Percentiles rank a stretch among this genome's conserved stretches.
phyloP scores from a whole-genome alignment of 306 rosid genomes.

The Prunus davidiana region DNA sequence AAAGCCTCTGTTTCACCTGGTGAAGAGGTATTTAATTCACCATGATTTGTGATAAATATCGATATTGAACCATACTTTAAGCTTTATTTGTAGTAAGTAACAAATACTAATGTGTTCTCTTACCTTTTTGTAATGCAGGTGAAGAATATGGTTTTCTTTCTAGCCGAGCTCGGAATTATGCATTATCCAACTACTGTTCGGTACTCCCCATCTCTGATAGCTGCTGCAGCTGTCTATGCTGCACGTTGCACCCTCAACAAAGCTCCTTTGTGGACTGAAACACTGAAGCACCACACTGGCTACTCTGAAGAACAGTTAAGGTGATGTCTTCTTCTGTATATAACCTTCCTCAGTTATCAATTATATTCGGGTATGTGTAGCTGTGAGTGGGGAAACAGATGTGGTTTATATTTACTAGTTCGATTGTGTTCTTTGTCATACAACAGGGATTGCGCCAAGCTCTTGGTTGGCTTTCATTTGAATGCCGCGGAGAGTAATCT shows the following conservation, averaged over 20 bases:
- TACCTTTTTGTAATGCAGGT: conserved; percentile 36
- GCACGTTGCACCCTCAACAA: conserved; percentile 55
- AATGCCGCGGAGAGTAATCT: conserved; percentile 47
- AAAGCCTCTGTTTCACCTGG: conserved; percentile 64
- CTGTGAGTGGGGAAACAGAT: neutral
- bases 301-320: conserved; percentile 59
- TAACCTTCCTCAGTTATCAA: conserved; percentile 1
- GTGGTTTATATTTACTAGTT: neutral
- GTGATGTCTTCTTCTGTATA: conserved; percentile 2
- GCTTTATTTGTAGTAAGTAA: neutral
- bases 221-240: conserved; percentile 78
- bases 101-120: neutral
- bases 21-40: conserved; percentile 41
- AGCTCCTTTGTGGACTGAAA: conserved; percentile 63
- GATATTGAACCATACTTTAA: too few relatives aligned
- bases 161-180: conserved; percentile 65
- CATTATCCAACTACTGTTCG: conserved; percentile 38
- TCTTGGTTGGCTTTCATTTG: conserved; percentile 46
- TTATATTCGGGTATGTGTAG: neutral
- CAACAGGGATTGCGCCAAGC: conserved; percentile 57
- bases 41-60: neutral
- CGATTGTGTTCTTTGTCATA: neutral
- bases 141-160: conserved; percentile 60
- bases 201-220: conserved; percentile 56
- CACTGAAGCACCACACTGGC: conserved; percentile 67